Conservation (phyloP, 129 eudicot genomes). For the Lactuca sativa region DNA sequence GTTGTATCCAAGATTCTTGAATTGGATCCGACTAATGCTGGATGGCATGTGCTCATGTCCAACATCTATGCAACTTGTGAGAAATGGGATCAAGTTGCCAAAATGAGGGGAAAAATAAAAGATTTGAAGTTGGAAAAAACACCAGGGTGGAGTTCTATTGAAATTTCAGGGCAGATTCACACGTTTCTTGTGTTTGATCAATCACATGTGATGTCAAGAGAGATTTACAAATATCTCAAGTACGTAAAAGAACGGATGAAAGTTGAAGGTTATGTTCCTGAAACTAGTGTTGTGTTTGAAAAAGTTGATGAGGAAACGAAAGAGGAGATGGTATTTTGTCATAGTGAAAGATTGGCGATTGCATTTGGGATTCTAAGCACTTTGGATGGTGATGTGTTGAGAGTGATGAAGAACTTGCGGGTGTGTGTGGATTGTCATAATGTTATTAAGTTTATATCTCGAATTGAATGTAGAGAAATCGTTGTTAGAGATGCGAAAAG, state of each 20-base stretch:
- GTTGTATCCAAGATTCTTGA: conserved; percentile 12
- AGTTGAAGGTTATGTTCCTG: conserved; percentile 48
- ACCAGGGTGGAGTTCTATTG: conserved; percentile 65
- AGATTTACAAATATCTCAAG: conserved; percentile 31
- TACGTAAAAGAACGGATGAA: conserved; percentile 40
- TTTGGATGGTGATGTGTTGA: conserved; percentile 29
- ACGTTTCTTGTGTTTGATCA: conserved; percentile 52
- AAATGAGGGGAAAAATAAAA: conserved; percentile 51
- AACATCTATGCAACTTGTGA: conserved; percentile 54
- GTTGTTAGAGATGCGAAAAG: conserved; percentile 56
- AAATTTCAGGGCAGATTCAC: conserved; percentile 42
- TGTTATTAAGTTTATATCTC: conserved; percentile 50
- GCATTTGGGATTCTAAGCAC: conserved; percentile 54
- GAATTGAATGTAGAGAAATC: conserved; percentile 36
- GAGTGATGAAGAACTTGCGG: conserved; percentile 64
- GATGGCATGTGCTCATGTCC: conserved; percentile 56
- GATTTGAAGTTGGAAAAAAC: conserved; percentile 43
- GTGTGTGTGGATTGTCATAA: conserved; percentile 65
- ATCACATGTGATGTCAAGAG: conserved; percentile 30
- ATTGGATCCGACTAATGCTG: conserved; percentile 34
- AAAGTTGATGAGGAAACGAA: conserved; percentile 54
- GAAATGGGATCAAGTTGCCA: conserved; percentile 48
- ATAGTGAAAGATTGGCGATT: conserved; percentile 60
- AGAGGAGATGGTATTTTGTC: conserved; percentile 48
- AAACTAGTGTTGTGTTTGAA: conserved; percentile 45